Percentiles rank a stretch among this genome's conserved stretches.
These are phyloP conservation scores for Gonium pectorale DNA, from an alignment of 139 green algal genomes.

Conservation along the genomic window DNA sequence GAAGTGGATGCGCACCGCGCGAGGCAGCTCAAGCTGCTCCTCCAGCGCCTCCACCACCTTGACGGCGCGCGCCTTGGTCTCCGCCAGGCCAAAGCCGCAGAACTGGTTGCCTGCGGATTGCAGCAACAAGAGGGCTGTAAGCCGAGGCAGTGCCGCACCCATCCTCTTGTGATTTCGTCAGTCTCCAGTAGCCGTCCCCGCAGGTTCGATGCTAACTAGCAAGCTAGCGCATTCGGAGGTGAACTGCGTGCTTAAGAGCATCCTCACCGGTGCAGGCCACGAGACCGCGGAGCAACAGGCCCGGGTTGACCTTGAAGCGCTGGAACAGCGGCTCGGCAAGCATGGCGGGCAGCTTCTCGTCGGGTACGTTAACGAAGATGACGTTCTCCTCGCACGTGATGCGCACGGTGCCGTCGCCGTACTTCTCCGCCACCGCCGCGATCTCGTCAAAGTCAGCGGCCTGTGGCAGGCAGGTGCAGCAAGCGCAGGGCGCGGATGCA, in stretches of 20 bases:
- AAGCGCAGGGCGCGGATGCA: background rate
- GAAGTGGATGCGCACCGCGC: slow-evolving; percentile 94
- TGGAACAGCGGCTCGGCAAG: slow-evolving; percentile 91
- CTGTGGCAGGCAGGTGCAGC: background rate
- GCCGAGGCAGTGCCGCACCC: no score
- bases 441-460: slow-evolving; percentile 84
- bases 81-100: slow-evolving; percentile 94
- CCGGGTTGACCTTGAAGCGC: slow-evolving; percentile 72
- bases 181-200: no score
- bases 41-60: slow-evolving; percentile 87
- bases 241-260: no score
- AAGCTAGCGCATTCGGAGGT: background rate
- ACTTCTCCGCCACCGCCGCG: slow-evolving; percentile 84
- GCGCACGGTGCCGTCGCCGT: slow-evolving; percentile 90
- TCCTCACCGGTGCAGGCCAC: slow-evolving; percentile 92
- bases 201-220: background rate
- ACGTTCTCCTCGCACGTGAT: slow-evolving; percentile 98
- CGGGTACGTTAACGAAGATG: slow-evolving; percentile 90
- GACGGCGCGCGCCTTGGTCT: slow-evolving; percentile 87
- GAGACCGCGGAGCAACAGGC: slow-evolving; percentile 62
- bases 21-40: slow-evolving; percentile 83
- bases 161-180: no score
- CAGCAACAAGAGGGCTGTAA: no score
- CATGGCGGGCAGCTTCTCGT: slow-evolving; percentile 86
- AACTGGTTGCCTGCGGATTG: slow-evolving; percentile 87